phyloP scores from a whole-genome alignment of 345 rosid genomes.

The Draba incana region DNA sequence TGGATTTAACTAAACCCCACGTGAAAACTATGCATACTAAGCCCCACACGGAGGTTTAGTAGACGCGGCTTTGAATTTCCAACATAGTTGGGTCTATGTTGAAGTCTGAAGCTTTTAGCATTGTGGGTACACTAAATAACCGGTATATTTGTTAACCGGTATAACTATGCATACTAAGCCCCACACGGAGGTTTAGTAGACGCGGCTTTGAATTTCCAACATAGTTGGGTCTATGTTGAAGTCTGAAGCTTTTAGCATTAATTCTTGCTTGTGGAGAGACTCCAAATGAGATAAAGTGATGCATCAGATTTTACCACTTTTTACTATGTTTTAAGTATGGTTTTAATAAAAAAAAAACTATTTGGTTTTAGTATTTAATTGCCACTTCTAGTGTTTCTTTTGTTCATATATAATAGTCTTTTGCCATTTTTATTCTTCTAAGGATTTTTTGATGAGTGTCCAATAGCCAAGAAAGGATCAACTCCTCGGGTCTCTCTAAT shows the following conservation, averaged over 20 bases:
- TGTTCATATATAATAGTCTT: no score
- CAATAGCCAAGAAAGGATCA: no score
- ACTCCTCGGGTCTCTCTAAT: no score
- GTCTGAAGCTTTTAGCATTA: no score
- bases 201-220: conserved; percentile 17
- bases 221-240: not conserved
- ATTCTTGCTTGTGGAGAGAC: not conserved
- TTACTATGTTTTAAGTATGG: no score
- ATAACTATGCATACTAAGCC: not conserved
- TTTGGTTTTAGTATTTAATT: no score
- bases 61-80: conserved; percentile 14
- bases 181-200: not conserved
- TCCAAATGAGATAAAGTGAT: conserved; percentile 1
- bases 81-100: conserved; percentile 7
- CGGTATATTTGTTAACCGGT: conserved; percentile 32
- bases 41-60: not conserved
- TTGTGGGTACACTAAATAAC: conserved; percentile 3
- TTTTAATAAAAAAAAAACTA: no score
- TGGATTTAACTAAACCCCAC: conserved; percentile 4
- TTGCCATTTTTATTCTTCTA: no score
- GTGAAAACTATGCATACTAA: conserved; percentile 1
- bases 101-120: no score
- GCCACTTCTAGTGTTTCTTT: no score
- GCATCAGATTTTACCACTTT: not conserved
- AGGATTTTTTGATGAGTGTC: no score